Evolutionary conservation across 2,329 filamentous ascomycete species (phyloP), one percentile per base, ranked within the genome.

Genomic region (Aureobasidium musti): DNA sequence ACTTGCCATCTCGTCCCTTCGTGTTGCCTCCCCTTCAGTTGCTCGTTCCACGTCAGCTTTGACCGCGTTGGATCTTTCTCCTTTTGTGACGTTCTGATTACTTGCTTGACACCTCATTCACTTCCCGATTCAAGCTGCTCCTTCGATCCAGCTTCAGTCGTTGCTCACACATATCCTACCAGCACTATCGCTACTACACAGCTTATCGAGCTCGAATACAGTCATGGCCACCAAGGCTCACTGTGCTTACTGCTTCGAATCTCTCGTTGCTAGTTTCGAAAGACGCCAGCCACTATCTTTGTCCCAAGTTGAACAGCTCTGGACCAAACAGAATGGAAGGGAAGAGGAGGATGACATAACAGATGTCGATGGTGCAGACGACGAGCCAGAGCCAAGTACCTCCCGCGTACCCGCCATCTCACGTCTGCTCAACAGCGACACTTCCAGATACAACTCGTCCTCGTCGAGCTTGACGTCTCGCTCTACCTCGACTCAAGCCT

Each of bases 231-330:
- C 90, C 67, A 80, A 86, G 73, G 89, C 89, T 68, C 94, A 98
- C 79, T 97, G 93, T 79, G 87, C 94, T 74, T 93, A 89, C 79
- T 97, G 93, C 82, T 98, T 99, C 82, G 95, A 99, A 79, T 84
- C 84, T 47, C 87, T 99, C 43, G 84, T 87, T 59, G 89, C 93
- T 64, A 86, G 87, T 68, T 91, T 96, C 71, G 86, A 91, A 71
- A 81, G 84, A 70, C 88, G 89, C 69, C 82, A 88, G 67, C 81
- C 90, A 13, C 82, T 92, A 72, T 83, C 82, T 57, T 86, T 98
- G 28, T 77, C 82, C 50, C 83, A 89, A 70, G 84, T 97, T 68
- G 86, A 94, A 79, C 81, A 86, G 21, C 86, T 89, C 8, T 96
- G 86, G 84, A 80, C 82, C 56, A 78, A 82, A 69, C 74, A 77